Conservation (phyloP, 305 asterid species). For the Ajuga reptans region DNA sequence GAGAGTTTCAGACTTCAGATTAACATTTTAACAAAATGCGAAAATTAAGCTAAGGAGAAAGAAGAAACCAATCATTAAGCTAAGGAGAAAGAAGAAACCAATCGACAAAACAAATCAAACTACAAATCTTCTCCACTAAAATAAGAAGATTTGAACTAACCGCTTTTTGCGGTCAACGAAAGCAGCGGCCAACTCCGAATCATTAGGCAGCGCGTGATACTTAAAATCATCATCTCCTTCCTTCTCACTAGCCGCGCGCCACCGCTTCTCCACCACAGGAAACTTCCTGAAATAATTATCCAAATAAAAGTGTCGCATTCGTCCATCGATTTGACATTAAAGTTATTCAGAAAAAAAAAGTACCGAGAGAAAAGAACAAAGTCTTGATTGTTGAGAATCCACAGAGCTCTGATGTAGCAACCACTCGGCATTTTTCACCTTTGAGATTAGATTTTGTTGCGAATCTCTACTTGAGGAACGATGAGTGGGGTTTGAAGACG, state of each 20-base stretch:
- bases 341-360: not conserved
- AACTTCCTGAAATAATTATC: constrained; percentile 48
- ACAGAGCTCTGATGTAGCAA: constrained; percentile 82
- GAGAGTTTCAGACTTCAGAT: not conserved
- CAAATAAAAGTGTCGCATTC: not conserved
- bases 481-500: constrained; percentile 17
- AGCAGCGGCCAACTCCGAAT: constrained; percentile 66
- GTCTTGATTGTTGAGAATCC: constrained; percentile 87
- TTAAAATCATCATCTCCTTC: constrained; percentile 34
- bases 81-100: not conserved
- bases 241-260: constrained; percentile 60
- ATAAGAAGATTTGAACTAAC: constrained; percentile 28
- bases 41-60: constrained; percentile 10
- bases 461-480: not conserved
- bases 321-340: constrained; percentile 18
- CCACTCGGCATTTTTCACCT: constrained; percentile 48
- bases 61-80: constrained; percentile 9
- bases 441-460: not conserved
- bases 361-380: constrained; percentile 77
- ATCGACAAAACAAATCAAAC: not conserved
- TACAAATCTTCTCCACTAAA: not conserved
- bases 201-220: constrained; percentile 36
- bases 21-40: not conserved
- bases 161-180: constrained; percentile 67
- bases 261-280: constrained; percentile 90